Base-by-base conservation (phyloP, 306 rosid genomes). In the Cucumis cinereus region DNA sequence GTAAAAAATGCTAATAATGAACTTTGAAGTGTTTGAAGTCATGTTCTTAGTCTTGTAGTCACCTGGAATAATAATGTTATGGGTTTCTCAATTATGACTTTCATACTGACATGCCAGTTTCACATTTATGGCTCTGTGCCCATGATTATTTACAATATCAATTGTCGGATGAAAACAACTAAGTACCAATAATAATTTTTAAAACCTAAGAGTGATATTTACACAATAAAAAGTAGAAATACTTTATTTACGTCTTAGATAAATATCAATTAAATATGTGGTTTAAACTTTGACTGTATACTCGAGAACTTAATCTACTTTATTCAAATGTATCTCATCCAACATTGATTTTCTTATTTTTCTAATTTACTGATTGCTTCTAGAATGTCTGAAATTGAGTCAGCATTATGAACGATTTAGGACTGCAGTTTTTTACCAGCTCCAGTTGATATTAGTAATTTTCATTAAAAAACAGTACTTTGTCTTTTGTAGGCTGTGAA, bases 401-500 rank as follows among this genome's bases (percentile, higher is more conserved):
- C 8, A 8, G 15, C 5, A 17, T 70, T 47, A 23, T 47, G 41
- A 69, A 47, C 7, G 0, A 15, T 60, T 12, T 14, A 28, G 57
- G 22, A 3, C 14, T 69, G 22, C 33, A 68, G 13, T 43, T 22
- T 43, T 22, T 68, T n/a, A 43, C 35, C 55, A 68, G 43, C 20
- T 43, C 20, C 36, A 26, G 20, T 38, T 67, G 53, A 41, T n/a
- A 10, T 53, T 40, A 23, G 53, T 59, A 19, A 57, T 62, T 38
- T 72, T 50, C 52, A 49, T 70, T 41, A 9, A 4, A 45, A 22
- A 50, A 23, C 55, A 24, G 57, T 63, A 64, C 84, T 53, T 82
- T n/a, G 66, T 77, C 71, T 75, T 81, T 24, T 81, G 79, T 87
- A 95, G 99, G 83, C 89, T 19, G 90, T 92, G 83, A 89, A 83